A percentile compares a stretch with the other conserved stretches of the same genome.
Conservation (phyloP, 352 stramenopile genomes). For the Pythium aquatile region DNA sequence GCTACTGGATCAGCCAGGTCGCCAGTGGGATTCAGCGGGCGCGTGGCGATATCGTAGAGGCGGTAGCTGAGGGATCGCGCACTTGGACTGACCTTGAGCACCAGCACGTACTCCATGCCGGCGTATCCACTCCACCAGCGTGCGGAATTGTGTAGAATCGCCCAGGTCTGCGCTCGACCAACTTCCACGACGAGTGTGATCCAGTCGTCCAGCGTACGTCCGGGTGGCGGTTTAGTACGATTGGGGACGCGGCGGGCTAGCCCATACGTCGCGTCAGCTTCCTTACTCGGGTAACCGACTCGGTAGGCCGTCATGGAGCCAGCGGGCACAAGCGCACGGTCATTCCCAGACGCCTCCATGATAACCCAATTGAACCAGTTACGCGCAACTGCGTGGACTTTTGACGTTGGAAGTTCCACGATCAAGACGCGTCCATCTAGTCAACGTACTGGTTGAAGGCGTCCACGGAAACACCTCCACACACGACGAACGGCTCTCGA, state of each 20-base stretch:
- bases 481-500: constrained; percentile 27
- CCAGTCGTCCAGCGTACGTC: not conserved
- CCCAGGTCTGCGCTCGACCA: not conserved
- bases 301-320: constrained; percentile 23
- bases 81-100: not conserved
- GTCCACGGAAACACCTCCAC: constrained; percentile 25
- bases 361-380: constrained; percentile 20
- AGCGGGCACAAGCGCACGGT: constrained; percentile 2
- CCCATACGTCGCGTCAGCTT: constrained; percentile 29
- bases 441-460: constrained; percentile 30
- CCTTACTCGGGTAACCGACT: constrained; percentile 17
- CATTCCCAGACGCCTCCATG: constrained; percentile 17
- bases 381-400: constrained; percentile 21
- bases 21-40: not conserved
- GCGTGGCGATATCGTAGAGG: not conserved
- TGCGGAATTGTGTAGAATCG: not conserved
- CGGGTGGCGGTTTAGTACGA: too few relatives aligned
- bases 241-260: not conserved
- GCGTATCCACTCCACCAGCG: not conserved
- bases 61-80: not conserved
- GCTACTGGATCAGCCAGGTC: not conserved
- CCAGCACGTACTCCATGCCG: not conserved
- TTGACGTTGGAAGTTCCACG: constrained; percentile 20
- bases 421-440: constrained; percentile 24
- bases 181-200: not conserved